phyloP scores from a whole-genome alignment of 495 filamentous ascomycete species.

The Aspergillus saccharolyticus region DNA sequence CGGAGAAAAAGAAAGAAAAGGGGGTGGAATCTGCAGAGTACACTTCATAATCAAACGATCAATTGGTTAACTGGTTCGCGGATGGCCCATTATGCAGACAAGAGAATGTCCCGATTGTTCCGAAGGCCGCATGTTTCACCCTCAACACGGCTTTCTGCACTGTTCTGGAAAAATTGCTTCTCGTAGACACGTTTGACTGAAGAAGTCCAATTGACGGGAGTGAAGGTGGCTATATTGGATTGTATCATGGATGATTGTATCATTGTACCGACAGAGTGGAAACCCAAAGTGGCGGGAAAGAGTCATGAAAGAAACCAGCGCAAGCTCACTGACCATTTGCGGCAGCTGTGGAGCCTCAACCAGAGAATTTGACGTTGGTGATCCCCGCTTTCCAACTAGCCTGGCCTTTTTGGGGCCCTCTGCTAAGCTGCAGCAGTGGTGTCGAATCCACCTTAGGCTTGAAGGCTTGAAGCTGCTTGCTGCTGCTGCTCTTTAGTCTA shows the following conservation, averaged over 20 bases:
- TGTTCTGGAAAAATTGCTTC: not conserved
- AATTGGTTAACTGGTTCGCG: not conserved
- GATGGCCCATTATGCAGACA: not conserved
- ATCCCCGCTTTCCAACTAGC: constrained; percentile 21
- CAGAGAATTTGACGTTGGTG: constrained; percentile 31
- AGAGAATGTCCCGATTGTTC: not conserved
- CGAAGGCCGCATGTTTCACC: not conserved
- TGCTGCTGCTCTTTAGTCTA: no score
- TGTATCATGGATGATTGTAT: no score
- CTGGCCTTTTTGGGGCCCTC: not conserved
- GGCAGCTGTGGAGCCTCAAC: constrained; percentile 29
- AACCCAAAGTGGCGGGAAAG: not conserved
- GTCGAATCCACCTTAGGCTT: no score
- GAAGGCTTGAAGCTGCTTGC: no score
- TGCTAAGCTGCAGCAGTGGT: not conserved
- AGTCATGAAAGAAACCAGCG: not conserved
- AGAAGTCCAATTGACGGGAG: no score
- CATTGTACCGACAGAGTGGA: not conserved
- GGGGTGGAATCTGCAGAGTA: no score
- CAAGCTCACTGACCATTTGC: constrained; percentile 8
- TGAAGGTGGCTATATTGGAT: no score
- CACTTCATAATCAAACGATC: not conserved
- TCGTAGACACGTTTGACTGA: no score
- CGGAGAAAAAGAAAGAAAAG: not conserved
- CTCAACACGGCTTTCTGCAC: not conserved